These are phyloP conservation scores for Saururus chinensis DNA, from an alignment of 164 flowering plant genomes.

Conservation along the genomic window DNA sequence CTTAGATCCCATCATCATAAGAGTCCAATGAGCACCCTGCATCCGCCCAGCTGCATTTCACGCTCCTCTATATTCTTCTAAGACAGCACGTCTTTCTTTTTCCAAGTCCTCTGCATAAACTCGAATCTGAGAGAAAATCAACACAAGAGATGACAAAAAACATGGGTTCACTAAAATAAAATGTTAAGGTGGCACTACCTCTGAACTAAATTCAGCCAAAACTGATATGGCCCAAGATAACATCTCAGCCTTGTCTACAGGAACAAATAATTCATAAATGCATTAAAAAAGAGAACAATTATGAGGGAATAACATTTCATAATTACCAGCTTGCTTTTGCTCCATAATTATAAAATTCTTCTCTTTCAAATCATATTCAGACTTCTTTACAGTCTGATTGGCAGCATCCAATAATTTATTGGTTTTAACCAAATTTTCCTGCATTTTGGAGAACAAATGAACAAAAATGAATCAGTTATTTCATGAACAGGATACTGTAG, in stretches of 20 bases:
- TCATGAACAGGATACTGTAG: too few relatives aligned
- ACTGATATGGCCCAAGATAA: constrained; percentile 80
- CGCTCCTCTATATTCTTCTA: constrained; percentile 83
- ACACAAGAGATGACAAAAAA: neutral
- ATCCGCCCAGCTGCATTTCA: constrained; percentile 87
- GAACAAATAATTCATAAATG: constrained; percentile 85
- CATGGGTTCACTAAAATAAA: neutral
- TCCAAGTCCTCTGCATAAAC: constrained; percentile 77
- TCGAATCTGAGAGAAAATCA: constrained; percentile 46
- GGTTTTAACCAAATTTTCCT: too few relatives aligned
- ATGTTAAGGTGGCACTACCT: constrained; percentile 32
- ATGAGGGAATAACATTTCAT: too few relatives aligned
- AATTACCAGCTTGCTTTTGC: too few relatives aligned
- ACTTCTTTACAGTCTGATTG: too few relatives aligned
- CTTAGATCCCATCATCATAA: constrained; percentile 94
- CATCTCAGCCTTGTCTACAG: constrained; percentile 85
- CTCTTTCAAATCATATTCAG: too few relatives aligned
- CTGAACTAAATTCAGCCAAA: constrained; percentile 87
- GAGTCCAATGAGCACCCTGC: constrained; percentile 89
- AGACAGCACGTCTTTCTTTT: constrained; percentile 91
- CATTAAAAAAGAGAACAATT: too few relatives aligned
- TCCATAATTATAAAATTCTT: too few relatives aligned
- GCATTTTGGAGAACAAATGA: too few relatives aligned
- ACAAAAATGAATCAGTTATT: too few relatives aligned
- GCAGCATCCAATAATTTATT: too few relatives aligned